Conservation (phyloP, 1,284 basidiomycete genomes). For the Moesziomyces globuligerus region DNA sequence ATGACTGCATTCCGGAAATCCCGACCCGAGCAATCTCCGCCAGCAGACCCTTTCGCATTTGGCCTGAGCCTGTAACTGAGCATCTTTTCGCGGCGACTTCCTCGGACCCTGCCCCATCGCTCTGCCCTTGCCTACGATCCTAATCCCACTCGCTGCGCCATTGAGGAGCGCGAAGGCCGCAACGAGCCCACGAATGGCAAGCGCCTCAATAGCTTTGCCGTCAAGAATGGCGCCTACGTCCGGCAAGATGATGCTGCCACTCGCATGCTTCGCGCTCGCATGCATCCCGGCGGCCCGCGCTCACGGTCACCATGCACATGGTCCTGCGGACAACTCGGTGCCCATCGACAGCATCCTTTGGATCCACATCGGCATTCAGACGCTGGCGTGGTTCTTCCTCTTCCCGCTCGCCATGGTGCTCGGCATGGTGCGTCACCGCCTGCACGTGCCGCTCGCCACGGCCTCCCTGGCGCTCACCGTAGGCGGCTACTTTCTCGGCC, state of each 20-base stretch:
- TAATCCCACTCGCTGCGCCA: background rate
- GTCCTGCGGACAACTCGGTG: slow-evolving; percentile 48
- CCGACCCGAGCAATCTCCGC: no score
- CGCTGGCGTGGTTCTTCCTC: slow-evolving; percentile 57
- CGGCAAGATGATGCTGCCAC: slow-evolving; percentile 3
- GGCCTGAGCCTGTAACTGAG: no score
- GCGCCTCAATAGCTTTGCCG: background rate
- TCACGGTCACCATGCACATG: slow-evolving; percentile 54
- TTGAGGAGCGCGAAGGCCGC: no score
- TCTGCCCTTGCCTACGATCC: background rate
- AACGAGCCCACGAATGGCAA: background rate
- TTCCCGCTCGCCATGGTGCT: slow-evolving; percentile 65
- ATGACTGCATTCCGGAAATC: no score
- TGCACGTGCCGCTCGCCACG: slow-evolving; percentile 62
- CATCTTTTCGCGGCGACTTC: no score
- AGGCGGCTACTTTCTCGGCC: slow-evolving; percentile 61
- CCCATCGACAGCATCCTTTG: slow-evolving; percentile 64
- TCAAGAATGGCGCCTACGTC: background rate
- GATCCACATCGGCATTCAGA: slow-evolving; percentile 62
- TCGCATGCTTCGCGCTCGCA: slow-evolving; percentile 6
- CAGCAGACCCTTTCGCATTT: no score
- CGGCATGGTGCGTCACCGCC: slow-evolving; percentile 60
- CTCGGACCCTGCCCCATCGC: background rate
- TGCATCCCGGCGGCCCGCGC: slow-evolving; percentile 18
- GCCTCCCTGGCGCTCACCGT: slow-evolving; percentile 54